Conservation (phyloP, 176 grass and related monocot genomes). For the Musa beccarii region DNA sequence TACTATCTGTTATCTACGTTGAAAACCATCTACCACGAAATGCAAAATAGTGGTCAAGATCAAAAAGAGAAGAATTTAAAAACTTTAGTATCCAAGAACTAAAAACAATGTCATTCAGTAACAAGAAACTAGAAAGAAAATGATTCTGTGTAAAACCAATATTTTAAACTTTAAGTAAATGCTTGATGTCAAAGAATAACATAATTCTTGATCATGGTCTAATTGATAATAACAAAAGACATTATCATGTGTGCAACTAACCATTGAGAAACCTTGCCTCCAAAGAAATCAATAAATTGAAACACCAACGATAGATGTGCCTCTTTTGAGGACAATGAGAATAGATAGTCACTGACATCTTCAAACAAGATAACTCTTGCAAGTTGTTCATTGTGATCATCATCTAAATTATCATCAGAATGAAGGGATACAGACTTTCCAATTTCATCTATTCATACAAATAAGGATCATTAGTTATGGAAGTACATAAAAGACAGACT, state of each 20-base stretch:
- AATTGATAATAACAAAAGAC: not conserved
- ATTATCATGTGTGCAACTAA: conserved; percentile 23
- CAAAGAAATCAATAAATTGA: conserved; percentile 95
- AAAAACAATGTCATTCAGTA: not conserved
- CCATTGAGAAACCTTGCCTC: conserved; percentile 86
- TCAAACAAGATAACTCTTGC: conserved; percentile 95
- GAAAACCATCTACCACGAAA: no score
- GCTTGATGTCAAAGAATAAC: not conserved
- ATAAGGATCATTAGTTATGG: not conserved
- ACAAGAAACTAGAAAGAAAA: not conserved
- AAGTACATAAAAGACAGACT: not conserved
- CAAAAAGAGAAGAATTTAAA: not conserved
- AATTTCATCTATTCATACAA: conserved; percentile 15
- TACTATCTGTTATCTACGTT: no score
- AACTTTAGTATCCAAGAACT: not conserved
- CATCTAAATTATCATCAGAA: conserved; percentile 33
- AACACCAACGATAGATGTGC: conserved; percentile 78
- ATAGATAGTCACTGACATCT: conserved; percentile 69
- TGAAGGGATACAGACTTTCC: conserved; percentile 20
- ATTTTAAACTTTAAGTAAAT: not conserved
- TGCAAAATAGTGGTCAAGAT: not conserved
- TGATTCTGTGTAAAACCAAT: not conserved
- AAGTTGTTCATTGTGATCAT: conserved; percentile 67
- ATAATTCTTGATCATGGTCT: not conserved
- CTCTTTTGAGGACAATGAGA: conserved; percentile 81